Evolutionary conservation across 495 filamentous ascomycete species (phyloP).

Genomic region (Hypoxylon cercidicola): DNA sequence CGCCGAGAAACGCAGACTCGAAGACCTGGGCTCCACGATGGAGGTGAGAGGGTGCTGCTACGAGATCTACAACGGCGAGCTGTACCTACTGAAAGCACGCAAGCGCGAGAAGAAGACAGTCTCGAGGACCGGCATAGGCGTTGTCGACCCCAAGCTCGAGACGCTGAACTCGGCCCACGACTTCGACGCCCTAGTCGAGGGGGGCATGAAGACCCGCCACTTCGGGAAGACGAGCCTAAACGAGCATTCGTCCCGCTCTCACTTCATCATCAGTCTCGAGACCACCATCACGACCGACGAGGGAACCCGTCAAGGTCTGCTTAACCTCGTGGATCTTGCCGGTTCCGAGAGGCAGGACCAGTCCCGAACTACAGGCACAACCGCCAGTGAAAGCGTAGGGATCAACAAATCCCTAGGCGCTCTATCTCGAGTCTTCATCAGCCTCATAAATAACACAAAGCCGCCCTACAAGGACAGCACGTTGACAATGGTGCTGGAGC

Average conservation of each 20-base stretch:
- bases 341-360: constrained; percentile 75
- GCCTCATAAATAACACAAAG: constrained; percentile 77
- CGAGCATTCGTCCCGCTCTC: constrained; percentile 57
- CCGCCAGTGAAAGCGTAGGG: constrained; percentile 35
- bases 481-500: constrained; percentile 93
- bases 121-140: neutral
- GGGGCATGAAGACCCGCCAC: constrained; percentile 45
- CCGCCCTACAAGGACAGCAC: constrained; percentile 93
- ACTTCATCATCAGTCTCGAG: constrained; percentile 58
- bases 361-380: constrained; percentile 68
- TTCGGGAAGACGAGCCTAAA: constrained; percentile 75
- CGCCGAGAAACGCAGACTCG: constrained; percentile 76
- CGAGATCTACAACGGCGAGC: constrained; percentile 94
- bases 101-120: constrained; percentile 82
- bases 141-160: constrained; percentile 15
- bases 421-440: constrained; percentile 56
- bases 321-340: constrained; percentile 60
- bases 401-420: constrained; percentile 59
- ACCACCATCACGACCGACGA: constrained; percentile 31
- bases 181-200: constrained; percentile 32
- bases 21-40: constrained; percentile 86
- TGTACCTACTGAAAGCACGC: constrained; percentile 84
- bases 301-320: constrained; percentile 64
- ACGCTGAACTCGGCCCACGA: constrained; percentile 6
- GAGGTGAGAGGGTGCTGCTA: constrained; percentile 91